Base-by-base conservation (phyloP, 1,284 basidiomycete genomes). In the Meira miltonrushii region DNA sequence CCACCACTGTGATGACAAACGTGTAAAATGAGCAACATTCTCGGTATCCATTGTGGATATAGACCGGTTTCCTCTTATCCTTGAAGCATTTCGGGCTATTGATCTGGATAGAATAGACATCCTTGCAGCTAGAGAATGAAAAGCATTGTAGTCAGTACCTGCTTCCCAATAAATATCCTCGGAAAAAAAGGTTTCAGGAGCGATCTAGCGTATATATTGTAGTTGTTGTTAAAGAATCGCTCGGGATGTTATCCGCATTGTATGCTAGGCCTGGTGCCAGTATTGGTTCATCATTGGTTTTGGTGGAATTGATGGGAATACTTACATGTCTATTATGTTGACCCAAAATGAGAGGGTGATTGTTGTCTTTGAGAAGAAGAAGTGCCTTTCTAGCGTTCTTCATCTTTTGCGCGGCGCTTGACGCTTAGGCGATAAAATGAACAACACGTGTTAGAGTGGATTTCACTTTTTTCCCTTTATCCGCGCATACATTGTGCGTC, bases 1-100 rank as follows among this genome's bases (percentile, higher is more conserved):
- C 95, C 95, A 99, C 95, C 95, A 99, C 74, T 89, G 84, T 23
- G 89, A 87, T 0, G 92, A 92, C 1, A 98, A 85, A 39, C 85
- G 84, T 3, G 92, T 92, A 79, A 99, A 98, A 79, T 93, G 91
- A 0, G 88, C 87, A 55, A 98, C 89, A n/a, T 3, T 6, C 79
- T 97, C 93, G 55, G 83, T 83, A 1, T 83, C 74, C 75, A 66
- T 70, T 50, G 66, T 51, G 28, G 59, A 61, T 23, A 23, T 21
- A 21, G 46, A 25, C 8, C n/a, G 21, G 23, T 7, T 21, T 9
- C 17, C 5, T 21, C 5, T 17, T 13, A 13, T 5, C 8, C 15
- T 15, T 15, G 19, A 43, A 43, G 40, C 13, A 43, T 43, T 15
- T 43, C 19, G 3, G 6, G 40, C 19, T 5, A 43, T 19, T 43